phyloP scores from a whole-genome alignment of 768 basidiomycete genomes.

The Hortiboletus campestris region DNA sequence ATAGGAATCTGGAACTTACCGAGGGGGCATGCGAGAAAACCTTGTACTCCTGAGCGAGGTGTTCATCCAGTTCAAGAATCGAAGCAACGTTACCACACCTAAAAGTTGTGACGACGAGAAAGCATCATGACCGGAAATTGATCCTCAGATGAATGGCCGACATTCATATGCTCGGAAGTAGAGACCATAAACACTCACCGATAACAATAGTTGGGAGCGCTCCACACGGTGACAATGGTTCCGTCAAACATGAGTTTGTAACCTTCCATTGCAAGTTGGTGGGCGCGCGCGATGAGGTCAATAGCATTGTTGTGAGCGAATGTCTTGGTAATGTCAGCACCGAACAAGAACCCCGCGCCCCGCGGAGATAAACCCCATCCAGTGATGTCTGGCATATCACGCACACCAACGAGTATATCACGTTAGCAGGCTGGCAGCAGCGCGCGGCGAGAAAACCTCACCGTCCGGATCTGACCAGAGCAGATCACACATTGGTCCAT shows the following conservation, averaged over 20 bases:
- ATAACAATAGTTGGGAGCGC: constrained; percentile 98
- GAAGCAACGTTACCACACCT: constrained; percentile 97
- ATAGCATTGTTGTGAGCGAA: constrained; percentile 92
- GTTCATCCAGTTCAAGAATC: constrained; percentile 91
- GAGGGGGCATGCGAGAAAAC: constrained; percentile 90
- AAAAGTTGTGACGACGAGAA: constrained; percentile 12
- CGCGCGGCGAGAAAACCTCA: constrained; percentile 31
- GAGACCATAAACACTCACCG: constrained; percentile 52
- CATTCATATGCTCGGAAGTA: constrained; percentile 12
- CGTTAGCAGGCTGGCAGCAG: constrained; percentile 14
- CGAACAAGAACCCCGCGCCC: constrained; percentile 95
- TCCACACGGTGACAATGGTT: constrained; percentile 97
- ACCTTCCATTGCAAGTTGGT: constrained; percentile 98
- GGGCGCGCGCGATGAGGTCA: constrained; percentile 93
- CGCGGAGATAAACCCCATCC: constrained; percentile 98
- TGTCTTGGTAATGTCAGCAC: constrained; percentile 83
- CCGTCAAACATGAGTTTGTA: constrained; percentile 97
- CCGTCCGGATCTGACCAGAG: constrained; percentile 99
- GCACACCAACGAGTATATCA: constrained; percentile 20
- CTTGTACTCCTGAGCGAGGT: constrained; percentile 92
- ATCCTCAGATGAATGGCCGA: constrained; percentile 14
- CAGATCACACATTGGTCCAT: constrained; percentile 97
- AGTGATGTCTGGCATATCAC: constrained; percentile 59
- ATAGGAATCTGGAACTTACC: constrained; percentile 44
- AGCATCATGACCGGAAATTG: constrained; percentile 25